Base-by-base conservation (phyloP, 108 stramenopile species). In the Fragilariopsis cylindrus region DNA sequence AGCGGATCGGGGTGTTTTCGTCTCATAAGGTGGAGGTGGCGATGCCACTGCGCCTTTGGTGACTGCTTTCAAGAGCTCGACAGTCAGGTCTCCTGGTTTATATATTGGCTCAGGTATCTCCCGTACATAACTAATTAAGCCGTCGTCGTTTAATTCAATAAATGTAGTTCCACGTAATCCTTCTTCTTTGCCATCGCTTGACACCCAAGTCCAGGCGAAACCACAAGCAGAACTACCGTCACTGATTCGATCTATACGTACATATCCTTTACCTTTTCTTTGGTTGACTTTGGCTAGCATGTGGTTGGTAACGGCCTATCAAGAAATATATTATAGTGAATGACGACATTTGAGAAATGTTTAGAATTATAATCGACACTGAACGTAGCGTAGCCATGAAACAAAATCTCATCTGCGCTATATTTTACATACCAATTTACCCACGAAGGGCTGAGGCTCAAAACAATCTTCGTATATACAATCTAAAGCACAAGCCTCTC, bases 151-250 rank as follows among this genome's bases (percentile, higher is more conserved):
- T 43, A 92, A 53, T 70, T 90, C 82, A 3, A 92, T 82, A 69
- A 90, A 92, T 30, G 91, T 92, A 0, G 91, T 92, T 16, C 91
- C 91, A 15, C 91, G 83, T 52, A 92, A 71, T 48, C 91, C 91
- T 68, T 92, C 88, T 63, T 85, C 65, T 5, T 79, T 18, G 8
- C 67, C 68, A 48, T 60, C 65, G 9, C 9, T 43, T 42, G 54
- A 40, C 0, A 83, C 77, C 86, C 86, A 92, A 2, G 91, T 92
- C 91, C 91, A 92, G 21, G 86, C 87, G 84, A 87, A 92, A 45
- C 91, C 91, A 72, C 87, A 88, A 54, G 91, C 91, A 12, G 13
- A 77, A 65, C 48, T 64, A 4, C 91, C 91, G 79, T 92, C 91
- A 53, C 80, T 81, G 39, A 92, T 90, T 49, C 74, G 85, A 60